Conservation (phyloP, 495 filamentous ascomycete species). For the Pseudomonodictys pantanalensis region DNA sequence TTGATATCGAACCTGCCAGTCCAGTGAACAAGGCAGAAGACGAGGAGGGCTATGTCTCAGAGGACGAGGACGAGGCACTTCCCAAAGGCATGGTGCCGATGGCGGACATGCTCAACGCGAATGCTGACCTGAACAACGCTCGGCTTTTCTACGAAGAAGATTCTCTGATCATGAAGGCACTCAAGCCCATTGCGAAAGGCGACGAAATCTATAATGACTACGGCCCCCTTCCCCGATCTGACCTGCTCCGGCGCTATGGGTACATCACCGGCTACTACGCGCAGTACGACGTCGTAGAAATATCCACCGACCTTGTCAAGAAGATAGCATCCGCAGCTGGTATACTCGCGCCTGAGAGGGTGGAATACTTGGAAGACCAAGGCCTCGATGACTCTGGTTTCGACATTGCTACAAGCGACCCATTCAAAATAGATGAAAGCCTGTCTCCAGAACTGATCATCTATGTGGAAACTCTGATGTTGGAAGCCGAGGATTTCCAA, state of each 20-base stretch:
- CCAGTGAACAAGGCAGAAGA: slow-evolving; percentile 55
- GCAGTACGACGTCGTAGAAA: slow-evolving; percentile 76
- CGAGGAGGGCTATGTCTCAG: slow-evolving; percentile 61
- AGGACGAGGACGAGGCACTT: slow-evolving; percentile 60
- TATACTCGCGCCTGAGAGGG: slow-evolving; percentile 29
- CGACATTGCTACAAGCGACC: slow-evolving; percentile 44
- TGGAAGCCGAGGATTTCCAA: slow-evolving; percentile 35
- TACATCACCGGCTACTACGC: slow-evolving; percentile 78
- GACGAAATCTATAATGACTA: slow-evolving; percentile 91
- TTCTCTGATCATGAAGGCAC: slow-evolving; percentile 61
- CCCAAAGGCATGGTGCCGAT: slow-evolving; percentile 87
- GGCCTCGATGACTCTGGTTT: slow-evolving; percentile 57
- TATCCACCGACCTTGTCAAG: slow-evolving; percentile 59
- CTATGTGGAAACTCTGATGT: slow-evolving; percentile 48
- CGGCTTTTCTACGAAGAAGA: slow-evolving; percentile 69
- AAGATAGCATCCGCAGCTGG: slow-evolving; percentile 23
- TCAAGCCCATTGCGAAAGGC: slow-evolving; percentile 63
- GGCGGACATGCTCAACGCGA: slow-evolving; percentile 89
- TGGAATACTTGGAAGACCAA: slow-evolving; percentile 50
- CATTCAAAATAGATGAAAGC: slow-evolving; percentile 43
- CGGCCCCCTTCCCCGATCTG: slow-evolving; percentile 74
- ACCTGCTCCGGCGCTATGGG: slow-evolving; percentile 83
- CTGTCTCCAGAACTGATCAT: slow-evolving; percentile 47
- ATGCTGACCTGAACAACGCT: slow-evolving; percentile 78
- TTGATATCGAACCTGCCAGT: slow-evolving; percentile 64